These are phyloP conservation scores for Spathaspora gorwiae DNA, from an alignment of 805 yeast genomes.

Conservation along the genomic window DNA sequence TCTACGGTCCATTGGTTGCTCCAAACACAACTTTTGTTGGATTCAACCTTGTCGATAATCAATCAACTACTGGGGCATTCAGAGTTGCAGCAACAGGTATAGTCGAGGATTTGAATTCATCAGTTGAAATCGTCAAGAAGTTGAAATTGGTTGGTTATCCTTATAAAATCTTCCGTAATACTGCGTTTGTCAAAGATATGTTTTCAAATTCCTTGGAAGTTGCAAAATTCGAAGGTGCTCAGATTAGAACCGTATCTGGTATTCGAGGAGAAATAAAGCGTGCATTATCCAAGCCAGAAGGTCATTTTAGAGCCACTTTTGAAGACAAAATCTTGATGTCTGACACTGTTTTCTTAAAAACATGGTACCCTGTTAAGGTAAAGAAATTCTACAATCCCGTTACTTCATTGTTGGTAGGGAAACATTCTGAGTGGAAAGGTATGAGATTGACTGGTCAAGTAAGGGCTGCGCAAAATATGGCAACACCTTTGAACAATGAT, in stretches of 20 bases:
- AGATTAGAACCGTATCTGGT: conserved; percentile 94
- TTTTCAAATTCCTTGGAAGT: conserved; percentile 88
- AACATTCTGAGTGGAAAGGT: conserved; percentile 90
- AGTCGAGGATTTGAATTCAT: conserved; percentile 86
- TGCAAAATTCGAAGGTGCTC: conserved; percentile 97
- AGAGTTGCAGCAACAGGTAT: conserved; percentile 96
- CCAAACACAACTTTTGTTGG: conserved; percentile 98
- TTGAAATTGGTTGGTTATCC: conserved; percentile 94
- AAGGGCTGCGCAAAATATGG: conserved; percentile 66
- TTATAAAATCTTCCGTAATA: conserved; percentile 85
- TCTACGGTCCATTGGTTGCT: conserved; percentile 94
- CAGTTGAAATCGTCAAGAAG: conserved; percentile 91
- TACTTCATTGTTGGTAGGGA: conserved; percentile 72
- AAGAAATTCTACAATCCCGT: conserved; percentile 94
- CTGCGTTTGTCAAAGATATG: conserved; percentile 97
- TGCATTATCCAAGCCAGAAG: conserved; percentile 91
- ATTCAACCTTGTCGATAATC: conserved; percentile 79
- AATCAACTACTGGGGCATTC: conserved; percentile 82
- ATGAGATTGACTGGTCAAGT: conserved; percentile 94
- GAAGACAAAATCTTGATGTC: conserved; percentile 92
- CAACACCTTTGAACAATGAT: conserved; percentile 54
- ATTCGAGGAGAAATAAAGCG: conserved; percentile 96
- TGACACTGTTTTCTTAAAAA: conserved; percentile 83
- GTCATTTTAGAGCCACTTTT: conserved; percentile 92
- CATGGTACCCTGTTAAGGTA: conserved; percentile 95